Evolutionary conservation across 805 yeast species (phyloP).

Genomic region (Priceomyces medius): DNA sequence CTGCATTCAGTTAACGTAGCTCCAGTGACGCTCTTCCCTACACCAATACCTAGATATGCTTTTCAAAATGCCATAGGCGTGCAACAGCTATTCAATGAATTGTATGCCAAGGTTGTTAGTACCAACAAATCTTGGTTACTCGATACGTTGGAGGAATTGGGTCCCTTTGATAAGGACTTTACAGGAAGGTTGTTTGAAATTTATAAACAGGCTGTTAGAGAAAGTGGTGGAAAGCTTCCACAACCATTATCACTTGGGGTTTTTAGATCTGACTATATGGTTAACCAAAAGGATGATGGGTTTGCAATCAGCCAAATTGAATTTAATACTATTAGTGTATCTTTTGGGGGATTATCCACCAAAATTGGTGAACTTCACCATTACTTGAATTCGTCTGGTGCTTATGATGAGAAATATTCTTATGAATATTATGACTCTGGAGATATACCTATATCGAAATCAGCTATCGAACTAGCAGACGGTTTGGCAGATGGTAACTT

Average conservation of each 20-base stretch:
- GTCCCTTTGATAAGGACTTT: constrained; percentile 66
- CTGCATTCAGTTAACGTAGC: constrained; percentile 56
- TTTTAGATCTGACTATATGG: constrained; percentile 87
- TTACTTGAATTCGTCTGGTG: constrained; percentile 58
- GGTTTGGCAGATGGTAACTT: constrained; percentile 69
- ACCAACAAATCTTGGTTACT: constrained; percentile 59
- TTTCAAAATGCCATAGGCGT: constrained; percentile 67
- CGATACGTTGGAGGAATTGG: constrained; percentile 51
- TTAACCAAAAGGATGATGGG: constrained; percentile 27
- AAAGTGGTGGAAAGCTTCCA: constrained; percentile 42
- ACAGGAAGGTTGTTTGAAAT: constrained; percentile 75
- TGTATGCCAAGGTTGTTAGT: constrained; percentile 70
- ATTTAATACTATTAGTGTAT: constrained; percentile 92
- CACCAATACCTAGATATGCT: constrained; percentile 73
- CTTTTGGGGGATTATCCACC: constrained; percentile 87
- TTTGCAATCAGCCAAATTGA: constrained; percentile 82
- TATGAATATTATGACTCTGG: constrained; percentile 44
- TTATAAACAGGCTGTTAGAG: constrained; percentile 47
- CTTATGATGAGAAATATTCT: constrained; percentile 47
- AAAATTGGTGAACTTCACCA: constrained; percentile 76
- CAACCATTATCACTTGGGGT: constrained; percentile 78
- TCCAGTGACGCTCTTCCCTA: constrained; percentile 88
- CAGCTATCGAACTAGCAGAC: constrained; percentile 57
- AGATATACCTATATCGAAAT: constrained; percentile 66
- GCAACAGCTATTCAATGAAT: constrained; percentile 66